A percentile compares a stretch with the other conserved stretches of the same genome.
phyloP scores from a whole-genome alignment of 805 yeast species.

The Metschnikowia koreensis region DNA sequence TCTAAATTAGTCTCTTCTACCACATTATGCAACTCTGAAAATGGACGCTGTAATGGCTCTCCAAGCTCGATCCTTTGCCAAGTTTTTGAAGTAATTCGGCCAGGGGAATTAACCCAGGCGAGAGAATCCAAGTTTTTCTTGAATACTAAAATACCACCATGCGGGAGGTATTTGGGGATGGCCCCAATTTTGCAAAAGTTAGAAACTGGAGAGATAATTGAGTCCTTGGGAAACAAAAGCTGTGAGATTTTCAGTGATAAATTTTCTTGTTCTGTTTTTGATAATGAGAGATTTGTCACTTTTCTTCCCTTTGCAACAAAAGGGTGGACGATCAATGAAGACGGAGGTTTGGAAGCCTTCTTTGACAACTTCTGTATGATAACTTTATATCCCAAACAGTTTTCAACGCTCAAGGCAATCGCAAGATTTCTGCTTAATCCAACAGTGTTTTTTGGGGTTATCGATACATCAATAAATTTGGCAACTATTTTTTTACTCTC shows the following conservation, averaged over 20 bases:
- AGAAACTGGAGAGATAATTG: conserved; percentile 43
- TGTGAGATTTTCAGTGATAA: conserved; percentile 21
- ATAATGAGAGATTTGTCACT: conserved; percentile 25
- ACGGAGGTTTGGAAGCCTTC: conserved; percentile 36
- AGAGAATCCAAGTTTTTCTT: conserved; percentile 42
- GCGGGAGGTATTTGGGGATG: conserved; percentile 45
- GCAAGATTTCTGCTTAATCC: conserved; percentile 56
- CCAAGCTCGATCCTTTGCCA: conserved; percentile 47
- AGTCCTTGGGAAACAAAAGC: conserved; percentile 18
- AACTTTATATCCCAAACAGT: conserved; percentile 51
- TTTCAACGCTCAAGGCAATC: conserved; percentile 52
- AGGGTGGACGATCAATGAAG: conserved; percentile 52
- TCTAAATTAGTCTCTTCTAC: conserved; percentile 13
- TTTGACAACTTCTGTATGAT: conserved; percentile 47
- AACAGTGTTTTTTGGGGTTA: conserved; percentile 37
- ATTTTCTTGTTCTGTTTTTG: conserved; percentile 26
- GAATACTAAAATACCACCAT: conserved; percentile 60
- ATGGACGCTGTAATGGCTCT: conserved; percentile 45
- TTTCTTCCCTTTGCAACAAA: conserved; percentile 45
- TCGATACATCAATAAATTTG: conserved; percentile 39
- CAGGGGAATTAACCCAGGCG: conserved; percentile 42
- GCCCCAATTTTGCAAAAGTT: conserved; percentile 52
- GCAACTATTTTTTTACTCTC: conserved; percentile 52
- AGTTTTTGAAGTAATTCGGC: conserved; percentile 26
- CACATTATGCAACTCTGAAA: conserved; percentile 34